Evolutionary conservation across 441 rosid species (phyloP).

Genomic region (Omphalea diandra): DNA sequence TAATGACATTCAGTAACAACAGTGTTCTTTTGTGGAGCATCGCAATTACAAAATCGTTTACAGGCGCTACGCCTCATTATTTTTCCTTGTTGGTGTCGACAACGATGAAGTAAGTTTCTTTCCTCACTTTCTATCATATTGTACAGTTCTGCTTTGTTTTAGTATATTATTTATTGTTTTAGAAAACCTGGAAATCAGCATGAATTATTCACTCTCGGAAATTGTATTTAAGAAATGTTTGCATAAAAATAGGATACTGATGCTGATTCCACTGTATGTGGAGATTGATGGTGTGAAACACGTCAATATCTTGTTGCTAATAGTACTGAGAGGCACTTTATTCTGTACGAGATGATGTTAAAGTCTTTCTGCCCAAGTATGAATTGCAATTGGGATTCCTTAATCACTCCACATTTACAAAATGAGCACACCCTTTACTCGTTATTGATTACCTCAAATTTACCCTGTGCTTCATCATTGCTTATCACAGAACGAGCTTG

Average conservation of each 20-base stretch:
- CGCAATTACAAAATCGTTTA: conserved; percentile 95
- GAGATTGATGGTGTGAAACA: not conserved
- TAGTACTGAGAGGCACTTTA: too few species aligned
- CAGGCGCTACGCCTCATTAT: conserved; percentile 91
- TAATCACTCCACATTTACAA: too few species aligned
- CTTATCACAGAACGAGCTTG: conserved; percentile 75
- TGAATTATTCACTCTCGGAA: not conserved
- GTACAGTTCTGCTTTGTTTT: not conserved
- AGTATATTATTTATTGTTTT: not conserved
- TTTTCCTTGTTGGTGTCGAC: conserved; percentile 95
- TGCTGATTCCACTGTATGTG: too few species aligned
- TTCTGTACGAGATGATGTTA: not conserved
- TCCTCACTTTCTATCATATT: not conserved
- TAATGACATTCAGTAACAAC: too few species aligned
- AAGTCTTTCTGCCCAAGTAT: too few species aligned
- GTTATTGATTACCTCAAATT: too few species aligned
- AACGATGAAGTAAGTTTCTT: conserved; percentile 68
- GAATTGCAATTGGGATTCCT: too few species aligned
- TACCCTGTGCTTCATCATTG: not conserved
- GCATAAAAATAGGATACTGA: too few species aligned
- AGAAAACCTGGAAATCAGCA: not conserved
- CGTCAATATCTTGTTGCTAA: not conserved
- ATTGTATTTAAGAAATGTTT: too few species aligned
- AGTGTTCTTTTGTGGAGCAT: conserved; percentile 99
- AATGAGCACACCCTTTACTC: too few species aligned